Percentiles rank a stretch among this genome's conserved stretches.
phyloP scores from a whole-genome alignment of 2,329 filamentous ascomycete genomes.

The Neonectria neomacrospora region DNA sequence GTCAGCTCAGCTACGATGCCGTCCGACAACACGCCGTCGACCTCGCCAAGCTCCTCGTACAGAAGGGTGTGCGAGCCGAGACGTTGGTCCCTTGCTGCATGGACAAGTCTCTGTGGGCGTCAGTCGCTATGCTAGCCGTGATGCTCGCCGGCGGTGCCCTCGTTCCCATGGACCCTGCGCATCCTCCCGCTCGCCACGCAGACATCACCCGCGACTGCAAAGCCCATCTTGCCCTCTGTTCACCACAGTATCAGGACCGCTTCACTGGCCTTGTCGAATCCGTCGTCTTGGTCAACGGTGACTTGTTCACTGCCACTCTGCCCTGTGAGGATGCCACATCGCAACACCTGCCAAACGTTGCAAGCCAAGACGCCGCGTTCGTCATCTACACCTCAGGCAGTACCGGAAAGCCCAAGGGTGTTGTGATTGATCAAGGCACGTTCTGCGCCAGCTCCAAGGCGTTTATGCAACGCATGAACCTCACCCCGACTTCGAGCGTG shows the following conservation, averaged over 20 bases:
- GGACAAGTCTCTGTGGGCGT: constrained; percentile 40
- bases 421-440: constrained; percentile 36
- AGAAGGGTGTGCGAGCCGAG: not conserved
- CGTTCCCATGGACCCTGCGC: constrained; percentile 40
- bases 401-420: constrained; percentile 40
- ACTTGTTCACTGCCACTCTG: not conserved
- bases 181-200: constrained; percentile 29
- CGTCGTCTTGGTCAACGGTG: not conserved
- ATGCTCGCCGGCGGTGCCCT: constrained; percentile 39
- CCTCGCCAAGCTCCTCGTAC: constrained; percentile 14
- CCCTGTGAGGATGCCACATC: not conserved
- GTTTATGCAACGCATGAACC: constrained; percentile 28
- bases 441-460: constrained; percentile 25
- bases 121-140: constrained; percentile 42
- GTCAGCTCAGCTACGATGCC: constrained; percentile 30
- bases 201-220: constrained; percentile 21
- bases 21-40: not conserved
- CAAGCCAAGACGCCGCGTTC: constrained; percentile 21
- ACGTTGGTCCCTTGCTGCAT: constrained; percentile 35
- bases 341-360: not conserved
- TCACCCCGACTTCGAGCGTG: constrained; percentile 16
- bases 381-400: constrained; percentile 42
- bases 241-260: constrained; percentile 17
- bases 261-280: not conserved
- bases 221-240: constrained; percentile 25